These are phyloP conservation scores for Wallacemonas collosoma DNA, from an alignment of 208 protist species.

Conservation along the genomic window DNA sequence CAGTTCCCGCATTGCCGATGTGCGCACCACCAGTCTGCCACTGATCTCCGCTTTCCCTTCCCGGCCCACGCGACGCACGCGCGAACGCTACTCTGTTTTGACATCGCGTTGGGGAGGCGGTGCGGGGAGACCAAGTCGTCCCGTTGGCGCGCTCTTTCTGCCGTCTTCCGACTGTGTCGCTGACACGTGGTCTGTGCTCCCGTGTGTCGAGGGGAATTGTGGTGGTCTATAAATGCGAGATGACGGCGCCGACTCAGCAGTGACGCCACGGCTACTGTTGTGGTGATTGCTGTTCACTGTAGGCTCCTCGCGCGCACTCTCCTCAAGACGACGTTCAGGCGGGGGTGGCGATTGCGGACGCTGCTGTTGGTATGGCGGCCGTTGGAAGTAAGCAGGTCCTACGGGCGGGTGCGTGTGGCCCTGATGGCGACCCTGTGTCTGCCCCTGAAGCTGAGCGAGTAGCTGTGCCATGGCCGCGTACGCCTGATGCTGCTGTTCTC, in stretches of 20 bases:
- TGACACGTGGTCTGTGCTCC: background rate
- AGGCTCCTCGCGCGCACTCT: background rate
- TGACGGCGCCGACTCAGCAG: too few relatives aligned
- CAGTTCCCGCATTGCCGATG: too few relatives aligned
- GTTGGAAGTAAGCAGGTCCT: background rate
- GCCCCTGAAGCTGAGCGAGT: conserved; percentile 2
- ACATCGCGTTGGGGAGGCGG: conserved; percentile 10
- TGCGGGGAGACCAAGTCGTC: conserved; percentile 20
- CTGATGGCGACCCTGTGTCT: background rate
- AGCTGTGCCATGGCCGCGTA: conserved; percentile 17
- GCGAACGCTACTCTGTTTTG: too few relatives aligned
- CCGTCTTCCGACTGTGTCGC: background rate
- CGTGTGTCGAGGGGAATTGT: background rate
- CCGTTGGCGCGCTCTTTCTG: background rate
- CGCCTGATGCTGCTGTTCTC: conserved; percentile 3
- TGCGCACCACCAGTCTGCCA: too few relatives aligned
- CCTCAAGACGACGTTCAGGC: background rate
- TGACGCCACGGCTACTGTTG: too few relatives aligned
- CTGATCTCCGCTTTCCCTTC: too few relatives aligned
- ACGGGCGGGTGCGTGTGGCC: conserved; percentile 2
- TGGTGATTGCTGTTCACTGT: too few relatives aligned
- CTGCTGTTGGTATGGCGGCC: background rate
- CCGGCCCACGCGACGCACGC: too few relatives aligned
- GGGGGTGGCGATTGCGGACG: background rate
- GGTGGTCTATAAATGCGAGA: background rate